These are phyloP conservation scores for Colletotrichum costaricense DNA, from an alignment of 2,329 filamentous ascomycete genomes.

Conservation along the genomic window DNA sequence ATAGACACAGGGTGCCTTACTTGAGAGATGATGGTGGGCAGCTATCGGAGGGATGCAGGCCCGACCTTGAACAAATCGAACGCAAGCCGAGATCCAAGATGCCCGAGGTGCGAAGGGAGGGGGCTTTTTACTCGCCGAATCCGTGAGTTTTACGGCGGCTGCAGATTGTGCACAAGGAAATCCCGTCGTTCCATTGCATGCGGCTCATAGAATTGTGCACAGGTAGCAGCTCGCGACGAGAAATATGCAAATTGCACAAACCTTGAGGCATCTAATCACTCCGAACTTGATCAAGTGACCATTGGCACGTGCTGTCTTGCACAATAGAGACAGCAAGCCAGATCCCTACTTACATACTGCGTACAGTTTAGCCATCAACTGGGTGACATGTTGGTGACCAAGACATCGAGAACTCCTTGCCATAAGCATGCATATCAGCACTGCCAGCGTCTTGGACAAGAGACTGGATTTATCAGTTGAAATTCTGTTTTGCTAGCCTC, in stretches of 20 bases:
- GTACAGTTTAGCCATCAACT: background rate
- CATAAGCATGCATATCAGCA: too few relatives aligned
- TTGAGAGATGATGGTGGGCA: background rate
- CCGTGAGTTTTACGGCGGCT: conserved; percentile 25
- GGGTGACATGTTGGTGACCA: too few relatives aligned
- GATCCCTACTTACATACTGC: background rate
- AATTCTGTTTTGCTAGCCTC: background rate
- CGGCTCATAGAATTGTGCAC: conserved; percentile 23
- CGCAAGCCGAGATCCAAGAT: conserved; percentile 1
- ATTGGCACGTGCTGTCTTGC: background rate
- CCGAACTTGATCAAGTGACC: background rate
- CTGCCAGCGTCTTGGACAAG: background rate
- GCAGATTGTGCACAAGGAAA: conserved; percentile 19
- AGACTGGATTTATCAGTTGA: background rate
- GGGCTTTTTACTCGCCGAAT: background rate
- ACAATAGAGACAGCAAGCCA: background rate
- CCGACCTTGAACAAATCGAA: conserved; percentile 6
- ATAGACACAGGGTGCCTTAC: conserved; percentile 24
- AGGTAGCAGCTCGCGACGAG: background rate
- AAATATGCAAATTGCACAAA: conserved; percentile 7
- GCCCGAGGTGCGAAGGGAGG: conserved; percentile 11
- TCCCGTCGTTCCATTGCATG: conserved; percentile 4
- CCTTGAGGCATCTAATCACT: background rate
- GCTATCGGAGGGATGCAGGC: conserved; percentile 14
- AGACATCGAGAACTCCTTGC: too few relatives aligned